Evolutionary conservation across 2,329 filamentous ascomycete species (phyloP).

Genomic region (Endothia cerciana): DNA sequence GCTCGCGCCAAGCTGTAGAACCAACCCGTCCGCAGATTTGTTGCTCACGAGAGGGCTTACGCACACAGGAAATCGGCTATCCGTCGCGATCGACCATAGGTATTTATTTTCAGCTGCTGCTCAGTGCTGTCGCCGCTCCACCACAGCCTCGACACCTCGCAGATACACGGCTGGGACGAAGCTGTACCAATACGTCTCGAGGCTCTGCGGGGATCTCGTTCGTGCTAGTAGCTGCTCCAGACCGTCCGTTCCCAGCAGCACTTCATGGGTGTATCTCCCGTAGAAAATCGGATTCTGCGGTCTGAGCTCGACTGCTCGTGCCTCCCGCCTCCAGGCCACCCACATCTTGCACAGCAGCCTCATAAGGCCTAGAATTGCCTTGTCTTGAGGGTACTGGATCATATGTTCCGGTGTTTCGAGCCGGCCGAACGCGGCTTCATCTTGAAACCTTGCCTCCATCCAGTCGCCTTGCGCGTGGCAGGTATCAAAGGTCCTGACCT

Average conservation of each 20-base stretch:
- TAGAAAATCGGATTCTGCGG: not conserved
- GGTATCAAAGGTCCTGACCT: not conserved
- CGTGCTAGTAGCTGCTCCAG: not conserved
- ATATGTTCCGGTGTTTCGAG: not conserved
- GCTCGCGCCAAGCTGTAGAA: not conserved
- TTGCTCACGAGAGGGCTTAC: too few species aligned
- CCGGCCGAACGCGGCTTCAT: not conserved
- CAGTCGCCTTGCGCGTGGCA: not conserved
- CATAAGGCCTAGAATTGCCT: not conserved
- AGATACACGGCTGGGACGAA: not conserved
- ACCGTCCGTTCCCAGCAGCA: not conserved
- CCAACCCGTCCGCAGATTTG: not conserved
- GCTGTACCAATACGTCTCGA: not conserved
- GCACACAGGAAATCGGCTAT: too few species aligned
- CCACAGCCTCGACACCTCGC: not conserved
- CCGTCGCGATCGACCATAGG: too few species aligned
- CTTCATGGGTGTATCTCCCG: not conserved
- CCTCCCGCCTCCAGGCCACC: not conserved
- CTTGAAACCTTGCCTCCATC: not conserved
- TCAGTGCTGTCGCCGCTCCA: not conserved
- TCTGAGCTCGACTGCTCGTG: slow-evolving; percentile 1
- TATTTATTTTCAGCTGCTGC: not conserved
- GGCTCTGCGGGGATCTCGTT: not conserved
- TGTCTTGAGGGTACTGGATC: not conserved
- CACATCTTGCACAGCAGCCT: not conserved